Conservation (phyloP, 1,139 yeast species). For the Taphrina wiesneri region DNA sequence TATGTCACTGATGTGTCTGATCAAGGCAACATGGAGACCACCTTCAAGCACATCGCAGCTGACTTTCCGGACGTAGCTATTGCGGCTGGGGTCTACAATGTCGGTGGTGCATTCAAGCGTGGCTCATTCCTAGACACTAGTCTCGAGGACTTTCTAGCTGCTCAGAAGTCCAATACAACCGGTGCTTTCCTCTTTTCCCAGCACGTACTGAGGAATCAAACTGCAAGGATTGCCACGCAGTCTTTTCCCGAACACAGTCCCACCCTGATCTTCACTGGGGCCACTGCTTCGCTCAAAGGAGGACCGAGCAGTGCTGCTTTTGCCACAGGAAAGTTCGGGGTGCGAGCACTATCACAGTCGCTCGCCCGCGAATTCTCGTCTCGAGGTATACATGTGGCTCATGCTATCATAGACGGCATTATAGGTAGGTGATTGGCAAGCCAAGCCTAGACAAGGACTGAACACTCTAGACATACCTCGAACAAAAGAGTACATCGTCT, state of each 20-base stretch:
- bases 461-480: conserved; percentile 4
- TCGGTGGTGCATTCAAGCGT: conserved; percentile 35
- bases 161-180: conserved; percentile 22
- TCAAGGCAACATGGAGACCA: conserved; percentile 19
- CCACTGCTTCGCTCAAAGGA: conserved; percentile 38
- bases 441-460: background rate
- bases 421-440: conserved; percentile 27
- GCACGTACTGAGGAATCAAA: conserved; percentile 15
- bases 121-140: conserved; percentile 35
- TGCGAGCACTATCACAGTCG: conserved; percentile 37
- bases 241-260: conserved; percentile 25
- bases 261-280: conserved; percentile 38
- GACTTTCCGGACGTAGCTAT: conserved; percentile 33
- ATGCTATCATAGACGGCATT: conserved; percentile 38
- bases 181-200: conserved; percentile 38
- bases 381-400: conserved; percentile 38
- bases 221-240: background rate
- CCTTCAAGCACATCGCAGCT: conserved; percentile 24
- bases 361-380: conserved; percentile 38
- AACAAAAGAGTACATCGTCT: conserved; percentile 15
- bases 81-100: conserved; percentile 37
- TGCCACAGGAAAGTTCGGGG: conserved; percentile 36
- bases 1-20: conserved; percentile 35
- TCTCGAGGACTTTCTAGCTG: conserved; percentile 29
- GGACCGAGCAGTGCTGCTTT: conserved; percentile 37